phyloP scores from a whole-genome alignment of 768 basidiomycete genomes.

The Pleurotus sapidus region DNA sequence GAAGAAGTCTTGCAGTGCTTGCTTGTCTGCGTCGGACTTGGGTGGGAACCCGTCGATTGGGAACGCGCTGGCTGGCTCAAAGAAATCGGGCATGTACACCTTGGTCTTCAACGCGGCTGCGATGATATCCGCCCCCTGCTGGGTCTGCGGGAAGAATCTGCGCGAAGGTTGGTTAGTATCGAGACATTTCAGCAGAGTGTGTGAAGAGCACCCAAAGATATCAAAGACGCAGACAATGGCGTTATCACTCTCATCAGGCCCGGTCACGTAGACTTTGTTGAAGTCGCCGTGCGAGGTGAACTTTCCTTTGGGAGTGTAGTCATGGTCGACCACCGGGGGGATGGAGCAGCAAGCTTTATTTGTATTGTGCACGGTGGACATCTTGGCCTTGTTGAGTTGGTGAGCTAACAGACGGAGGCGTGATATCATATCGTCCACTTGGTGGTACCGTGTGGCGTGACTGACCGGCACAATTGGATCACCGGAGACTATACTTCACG shows the following conservation, averaged over 20 bases:
- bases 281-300: constrained; percentile 47
- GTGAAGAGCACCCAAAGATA: constrained; percentile 50
- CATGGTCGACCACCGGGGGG: constrained; percentile 45
- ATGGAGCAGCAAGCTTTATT: constrained; percentile 52
- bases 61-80: constrained; percentile 50
- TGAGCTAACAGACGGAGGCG: constrained; percentile 35
- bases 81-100: constrained; percentile 69
- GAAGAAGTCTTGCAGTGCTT: constrained; percentile 56
- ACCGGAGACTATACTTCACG: too few species aligned
- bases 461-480: too few species aligned
- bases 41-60: constrained; percentile 51
- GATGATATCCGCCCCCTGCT: constrained; percentile 65
- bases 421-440: constrained; percentile 17
- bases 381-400: constrained; percentile 32
- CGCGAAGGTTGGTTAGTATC: background rate
- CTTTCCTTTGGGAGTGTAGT: constrained; percentile 50
- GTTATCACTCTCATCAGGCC: constrained; percentile 42
- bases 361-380: constrained; percentile 35
- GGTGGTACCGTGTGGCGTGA: too few species aligned
- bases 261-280: constrained; percentile 49
- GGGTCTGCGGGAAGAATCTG: constrained; percentile 60
- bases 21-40: constrained; percentile 47
- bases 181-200: background rate
- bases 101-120: constrained; percentile 47
- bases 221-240: constrained; percentile 60